Base-by-base conservation (phyloP, 192 early-diverging fungal species). In the Coemansia sp. region DNA sequence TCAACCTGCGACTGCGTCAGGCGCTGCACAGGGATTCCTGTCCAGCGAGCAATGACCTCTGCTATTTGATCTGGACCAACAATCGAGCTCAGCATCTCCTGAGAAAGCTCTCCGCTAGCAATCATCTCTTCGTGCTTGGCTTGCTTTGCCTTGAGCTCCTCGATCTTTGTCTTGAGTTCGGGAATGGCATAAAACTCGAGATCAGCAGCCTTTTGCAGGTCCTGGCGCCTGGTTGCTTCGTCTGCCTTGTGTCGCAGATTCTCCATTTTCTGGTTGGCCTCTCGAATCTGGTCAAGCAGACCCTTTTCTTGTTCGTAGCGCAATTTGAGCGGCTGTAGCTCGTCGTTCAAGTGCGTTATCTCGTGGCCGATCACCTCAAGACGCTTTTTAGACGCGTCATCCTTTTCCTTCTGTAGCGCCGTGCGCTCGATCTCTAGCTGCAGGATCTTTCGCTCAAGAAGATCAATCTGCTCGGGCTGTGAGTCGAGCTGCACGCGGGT, bases 371-470 rank as follows among this genome's bases (percentile, higher is more conserved):
- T 92, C 55, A 88, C 88, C 20, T 83, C 65, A 12, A 97, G 84
- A 5, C 97, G 89, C 48, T 88, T 86, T 51, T 90, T 84, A n/a
- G 91, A 91, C 5, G 86, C 86, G 22, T 87, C 67, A 67, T 94
- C 94, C 71, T 96, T 96, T 71, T 99, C 97, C 82, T 96, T 96
- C 50, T 83, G 83, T 57, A 99, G 82, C 0, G 97, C 97, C 2
- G 90, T 94, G 38, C 91, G 90, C 82, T 99, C 97, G 59, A 99
- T 91, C 76, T 99, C 96, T 8, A 98, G 84, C 81, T 98, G 97
- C 34, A 98, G 80, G 60, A 89, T 86, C 36, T 89, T 89, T 42
- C 97, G 91, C 66, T 99, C 95, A n/a, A 99, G 85, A 3, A 89
- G 85, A 78, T 99, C 97, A 55, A 99, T 98, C 60, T 88, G 82